These are phyloP conservation scores for Chlamydomonas reinhardtii DNA, from an alignment of 163 green algal species.

Conservation along the genomic window DNA sequence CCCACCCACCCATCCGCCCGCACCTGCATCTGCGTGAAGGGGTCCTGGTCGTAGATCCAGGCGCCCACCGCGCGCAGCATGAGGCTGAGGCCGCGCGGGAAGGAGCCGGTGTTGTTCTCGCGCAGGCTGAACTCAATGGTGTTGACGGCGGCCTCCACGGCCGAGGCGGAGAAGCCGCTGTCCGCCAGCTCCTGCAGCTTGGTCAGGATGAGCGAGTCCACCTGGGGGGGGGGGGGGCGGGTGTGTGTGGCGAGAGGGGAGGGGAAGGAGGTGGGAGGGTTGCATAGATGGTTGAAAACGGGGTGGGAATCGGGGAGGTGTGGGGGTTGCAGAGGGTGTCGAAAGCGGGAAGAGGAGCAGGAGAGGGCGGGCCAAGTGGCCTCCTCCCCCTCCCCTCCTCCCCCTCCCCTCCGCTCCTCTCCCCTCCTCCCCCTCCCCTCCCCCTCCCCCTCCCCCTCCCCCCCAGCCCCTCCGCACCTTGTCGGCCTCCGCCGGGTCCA, in stretches of 20 bases:
- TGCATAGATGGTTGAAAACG: neutral
- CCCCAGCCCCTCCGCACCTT: constrained; percentile 55
- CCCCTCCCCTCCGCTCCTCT: neutral
- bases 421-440: neutral
- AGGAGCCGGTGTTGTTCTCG: constrained; percentile 99
- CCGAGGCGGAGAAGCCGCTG: constrained; percentile 83
- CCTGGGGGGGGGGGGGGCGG: constrained; percentile 50
- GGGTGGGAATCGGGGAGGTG: no score
- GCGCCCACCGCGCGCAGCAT: constrained; percentile 94
- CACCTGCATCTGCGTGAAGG: constrained; percentile 83
- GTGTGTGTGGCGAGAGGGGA: neutral
- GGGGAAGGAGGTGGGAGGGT: neutral
- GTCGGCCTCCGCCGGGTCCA: constrained; percentile 68
- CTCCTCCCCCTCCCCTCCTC: no score
- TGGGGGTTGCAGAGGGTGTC: no score
- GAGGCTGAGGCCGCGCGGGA: constrained; percentile 94
- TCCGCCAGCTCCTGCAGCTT: constrained; percentile 74
- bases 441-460: neutral
- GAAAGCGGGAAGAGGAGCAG: no score
- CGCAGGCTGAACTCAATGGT: constrained; percentile 98
- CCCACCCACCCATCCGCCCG: neutral
- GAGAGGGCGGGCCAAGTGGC: no score
- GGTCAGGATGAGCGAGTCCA: constrained; percentile 89
- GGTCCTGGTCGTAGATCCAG: constrained; percentile 98
- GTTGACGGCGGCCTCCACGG: constrained; percentile 97